phyloP scores from a whole-genome alignment of 2,329 filamentous ascomycete species.

The Trichoderma gracile region DNA sequence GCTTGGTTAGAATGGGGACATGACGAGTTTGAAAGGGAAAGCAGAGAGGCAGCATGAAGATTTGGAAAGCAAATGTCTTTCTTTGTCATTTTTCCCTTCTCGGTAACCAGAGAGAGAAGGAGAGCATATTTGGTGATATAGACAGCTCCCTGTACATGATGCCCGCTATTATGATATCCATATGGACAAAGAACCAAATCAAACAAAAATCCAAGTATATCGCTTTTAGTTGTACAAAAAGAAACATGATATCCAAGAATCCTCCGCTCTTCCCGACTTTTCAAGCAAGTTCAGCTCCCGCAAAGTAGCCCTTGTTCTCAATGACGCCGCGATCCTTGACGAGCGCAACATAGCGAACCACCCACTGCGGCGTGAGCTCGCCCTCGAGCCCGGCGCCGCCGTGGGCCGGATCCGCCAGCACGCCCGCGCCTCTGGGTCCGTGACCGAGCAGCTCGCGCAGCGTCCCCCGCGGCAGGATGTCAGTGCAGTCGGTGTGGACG shows the following conservation, averaged over 20 bases:
- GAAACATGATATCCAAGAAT: not conserved
- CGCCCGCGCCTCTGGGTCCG: conserved; percentile 69
- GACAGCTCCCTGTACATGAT: conserved; percentile 30
- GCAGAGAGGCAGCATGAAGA: not conserved
- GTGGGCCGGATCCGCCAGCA: conserved; percentile 64
- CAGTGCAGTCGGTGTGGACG: conserved; percentile 91
- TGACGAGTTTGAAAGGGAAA: not conserved
- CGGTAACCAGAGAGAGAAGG: not conserved
- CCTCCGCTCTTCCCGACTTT: not conserved
- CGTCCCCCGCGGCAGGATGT: conserved; percentile 84
- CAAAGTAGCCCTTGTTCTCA: conserved; percentile 98
- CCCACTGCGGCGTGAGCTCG: conserved; percentile 86
- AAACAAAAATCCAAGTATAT: conserved; percentile 16
- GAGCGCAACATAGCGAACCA: conserved; percentile 95
- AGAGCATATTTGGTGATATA: conserved; percentile 5
- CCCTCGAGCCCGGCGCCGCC: conserved; percentile 64
- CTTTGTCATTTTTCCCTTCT: not conserved
- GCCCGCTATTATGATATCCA: conserved; percentile 37
- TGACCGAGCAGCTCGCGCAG: conserved; percentile 79
- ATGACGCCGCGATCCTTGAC: conserved; percentile 92
- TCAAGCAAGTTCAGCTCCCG: conserved; percentile 66
- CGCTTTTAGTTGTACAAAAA: conserved; percentile 14
- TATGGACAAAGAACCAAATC: conserved; percentile 24
- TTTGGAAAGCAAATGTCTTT: not conserved
- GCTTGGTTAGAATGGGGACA: conserved; percentile 63